Conservation (phyloP, 2,329 filamentous ascomycete species). For the Pyrenophora graminea region DNA sequence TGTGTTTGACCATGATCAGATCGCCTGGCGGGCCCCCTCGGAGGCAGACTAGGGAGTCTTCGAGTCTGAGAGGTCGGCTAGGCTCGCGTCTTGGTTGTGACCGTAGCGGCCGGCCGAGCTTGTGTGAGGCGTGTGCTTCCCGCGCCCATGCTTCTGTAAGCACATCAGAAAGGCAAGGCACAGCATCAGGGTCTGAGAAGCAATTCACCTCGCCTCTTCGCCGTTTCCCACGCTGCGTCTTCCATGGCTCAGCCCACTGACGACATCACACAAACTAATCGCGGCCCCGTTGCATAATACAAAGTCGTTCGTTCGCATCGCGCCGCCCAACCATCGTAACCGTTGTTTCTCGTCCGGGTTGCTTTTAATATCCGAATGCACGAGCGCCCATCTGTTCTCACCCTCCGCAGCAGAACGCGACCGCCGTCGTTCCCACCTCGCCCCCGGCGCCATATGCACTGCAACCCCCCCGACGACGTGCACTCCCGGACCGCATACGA, state of each 20-base stretch:
- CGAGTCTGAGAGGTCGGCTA: background rate
- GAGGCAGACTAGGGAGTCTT: background rate
- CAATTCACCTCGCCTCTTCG: conserved; percentile 4
- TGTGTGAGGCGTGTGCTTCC: conserved; percentile 14
- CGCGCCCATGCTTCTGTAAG: conserved; percentile 14
- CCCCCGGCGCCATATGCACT: conserved; percentile 11
- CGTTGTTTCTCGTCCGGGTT: conserved; percentile 16
- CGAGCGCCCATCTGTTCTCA: conserved; percentile 18
- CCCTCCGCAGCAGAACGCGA: conserved; percentile 15
- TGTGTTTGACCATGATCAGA: conserved; percentile 3
- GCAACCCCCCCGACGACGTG: conserved; percentile 6
- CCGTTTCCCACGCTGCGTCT: conserved; percentile 5
- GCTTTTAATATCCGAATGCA: conserved; percentile 15
- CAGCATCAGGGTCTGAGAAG: conserved; percentile 1
- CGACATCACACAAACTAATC: conserved; percentile 14
- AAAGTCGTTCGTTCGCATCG: conserved; percentile 11
- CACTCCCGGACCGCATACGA: conserved; percentile 16
- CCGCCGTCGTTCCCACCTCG: background rate
- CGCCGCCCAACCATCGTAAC: conserved; percentile 9
- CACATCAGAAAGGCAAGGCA: conserved; percentile 10
- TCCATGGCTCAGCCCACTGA: conserved; percentile 10
- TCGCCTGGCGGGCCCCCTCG: conserved; percentile 7
- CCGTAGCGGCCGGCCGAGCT: conserved; percentile 16
- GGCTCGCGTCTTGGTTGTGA: conserved; percentile 10
- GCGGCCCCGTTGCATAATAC: conserved; percentile 14